phyloP scores from a whole-genome alignment of 2,329 filamentous ascomycete species.

The Fusarium tupiense region DNA sequence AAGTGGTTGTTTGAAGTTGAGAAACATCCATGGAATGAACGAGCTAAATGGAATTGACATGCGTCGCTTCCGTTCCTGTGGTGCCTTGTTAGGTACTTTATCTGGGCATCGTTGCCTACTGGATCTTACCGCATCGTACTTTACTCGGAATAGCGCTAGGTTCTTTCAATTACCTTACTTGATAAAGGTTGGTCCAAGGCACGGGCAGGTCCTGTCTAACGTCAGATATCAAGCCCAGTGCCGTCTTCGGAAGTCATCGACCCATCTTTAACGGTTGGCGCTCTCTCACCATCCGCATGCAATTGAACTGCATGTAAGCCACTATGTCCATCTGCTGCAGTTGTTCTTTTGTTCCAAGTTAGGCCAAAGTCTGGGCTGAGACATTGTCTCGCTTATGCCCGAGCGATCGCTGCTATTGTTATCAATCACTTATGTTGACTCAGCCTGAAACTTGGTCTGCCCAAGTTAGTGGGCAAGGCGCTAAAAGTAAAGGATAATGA shows the following conservation, averaged over 20 bases:
- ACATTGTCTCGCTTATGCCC: conserved; percentile 14
- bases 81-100: neutral
- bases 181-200: conserved; percentile 3
- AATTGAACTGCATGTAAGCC: neutral
- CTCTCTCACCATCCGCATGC: conserved; percentile 25
- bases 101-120: conserved; percentile 12
- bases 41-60: conserved; percentile 5
- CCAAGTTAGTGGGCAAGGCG: neutral
- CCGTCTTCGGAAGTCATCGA: conserved; percentile 34
- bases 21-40: conserved; percentile 4
- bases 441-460: neutral
- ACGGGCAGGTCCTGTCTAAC: conserved; percentile 13
- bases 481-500: neutral
- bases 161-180: neutral
- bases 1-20: conserved; percentile 13
- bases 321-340: conserved; percentile 5
- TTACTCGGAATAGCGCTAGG: conserved; percentile 20
- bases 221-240: conserved; percentile 24
- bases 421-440: neutral
- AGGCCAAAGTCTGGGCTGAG: conserved; percentile 7
- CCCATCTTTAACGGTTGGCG: conserved; percentile 17
- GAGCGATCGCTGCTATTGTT: neutral
- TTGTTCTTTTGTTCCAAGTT: neutral
- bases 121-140: conserved; percentile 5
- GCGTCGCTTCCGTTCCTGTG: conserved; percentile 23